Evolutionary conservation across 2,329 filamentous ascomycete species (phyloP).

Genomic region (Claviceps cyperi): DNA sequence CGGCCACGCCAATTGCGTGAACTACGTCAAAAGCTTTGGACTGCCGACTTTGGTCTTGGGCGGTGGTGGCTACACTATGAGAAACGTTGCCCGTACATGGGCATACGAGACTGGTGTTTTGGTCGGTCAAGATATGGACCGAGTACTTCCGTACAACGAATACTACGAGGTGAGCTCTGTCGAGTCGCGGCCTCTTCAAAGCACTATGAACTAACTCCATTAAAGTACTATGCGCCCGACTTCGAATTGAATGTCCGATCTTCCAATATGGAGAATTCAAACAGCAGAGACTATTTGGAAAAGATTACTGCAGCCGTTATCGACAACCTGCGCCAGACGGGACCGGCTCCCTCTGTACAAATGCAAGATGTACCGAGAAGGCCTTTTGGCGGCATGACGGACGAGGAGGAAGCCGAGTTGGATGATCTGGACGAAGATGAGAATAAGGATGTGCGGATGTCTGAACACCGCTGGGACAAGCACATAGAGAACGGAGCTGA

Average conservation of each 20-base stretch:
- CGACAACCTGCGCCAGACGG: conserved; percentile 76
- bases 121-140: conserved; percentile 66
- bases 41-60: conserved; percentile 85
- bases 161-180: conserved; percentile 57
- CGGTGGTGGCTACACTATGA: conserved; percentile 91
- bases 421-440: conserved; percentile 69
- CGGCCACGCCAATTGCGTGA: conserved; percentile 87
- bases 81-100: conserved; percentile 94
- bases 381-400: conserved; percentile 46
- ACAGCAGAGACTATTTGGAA: conserved; percentile 67
- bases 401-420: conserved; percentile 51
- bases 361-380: conserved; percentile 63
- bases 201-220: conserved; percentile 9
- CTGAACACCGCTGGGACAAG: conserved; percentile 71
- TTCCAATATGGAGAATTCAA: conserved; percentile 82
- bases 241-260: conserved; percentile 83
- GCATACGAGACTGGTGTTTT: conserved; percentile 89
- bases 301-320: conserved; percentile 69
- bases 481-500: conserved; percentile 64
- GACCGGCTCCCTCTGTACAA: conserved; percentile 78
- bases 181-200: not conserved
- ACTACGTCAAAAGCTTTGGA: conserved; percentile 74
- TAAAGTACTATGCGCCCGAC: conserved; percentile 80
- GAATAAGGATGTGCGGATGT: conserved; percentile 71
- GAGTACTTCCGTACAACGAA: conserved; percentile 86